phyloP scores from a whole-genome alignment of 2,329 filamentous ascomycete genomes.

The Stromatinia cepivora region DNA sequence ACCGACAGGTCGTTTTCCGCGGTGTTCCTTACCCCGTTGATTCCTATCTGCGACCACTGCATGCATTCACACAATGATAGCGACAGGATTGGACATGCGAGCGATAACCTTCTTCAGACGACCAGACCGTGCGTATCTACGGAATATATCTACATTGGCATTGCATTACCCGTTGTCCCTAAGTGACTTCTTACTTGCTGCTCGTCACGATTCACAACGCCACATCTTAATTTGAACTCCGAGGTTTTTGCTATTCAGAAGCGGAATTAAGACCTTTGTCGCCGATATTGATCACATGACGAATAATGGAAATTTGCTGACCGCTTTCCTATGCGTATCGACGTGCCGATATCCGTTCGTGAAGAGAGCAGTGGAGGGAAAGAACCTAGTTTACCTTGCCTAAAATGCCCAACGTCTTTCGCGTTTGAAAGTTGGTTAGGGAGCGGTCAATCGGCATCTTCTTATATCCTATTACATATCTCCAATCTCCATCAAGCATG shows the following conservation, averaged over 20 bases:
- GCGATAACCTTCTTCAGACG: neutral
- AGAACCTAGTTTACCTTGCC: no score
- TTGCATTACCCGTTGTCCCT: neutral
- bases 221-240: neutral
- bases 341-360: slow-evolving; percentile 15
- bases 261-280: slow-evolving; percentile 9
- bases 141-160: neutral
- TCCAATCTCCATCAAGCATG: neutral
- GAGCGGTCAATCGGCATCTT: slow-evolving; percentile 13
- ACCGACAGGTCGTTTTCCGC: neutral
- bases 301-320: neutral
- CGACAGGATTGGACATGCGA: neutral
- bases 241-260: neutral
- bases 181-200: neutral
- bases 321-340: slow-evolving; percentile 1
- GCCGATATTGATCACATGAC: neutral
- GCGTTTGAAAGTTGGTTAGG: neutral
- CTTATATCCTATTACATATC: neutral
- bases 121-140: neutral
- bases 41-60: neutral
- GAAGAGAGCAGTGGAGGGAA: neutral
- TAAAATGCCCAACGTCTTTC: no score
- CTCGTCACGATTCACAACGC: slow-evolving; percentile 3
- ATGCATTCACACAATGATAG: neutral
- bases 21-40: neutral